These are phyloP conservation scores for Sphaerobolus stellatus DNA, from an alignment of 1,284 basidiomycete genomes.

Conservation along the genomic window DNA sequence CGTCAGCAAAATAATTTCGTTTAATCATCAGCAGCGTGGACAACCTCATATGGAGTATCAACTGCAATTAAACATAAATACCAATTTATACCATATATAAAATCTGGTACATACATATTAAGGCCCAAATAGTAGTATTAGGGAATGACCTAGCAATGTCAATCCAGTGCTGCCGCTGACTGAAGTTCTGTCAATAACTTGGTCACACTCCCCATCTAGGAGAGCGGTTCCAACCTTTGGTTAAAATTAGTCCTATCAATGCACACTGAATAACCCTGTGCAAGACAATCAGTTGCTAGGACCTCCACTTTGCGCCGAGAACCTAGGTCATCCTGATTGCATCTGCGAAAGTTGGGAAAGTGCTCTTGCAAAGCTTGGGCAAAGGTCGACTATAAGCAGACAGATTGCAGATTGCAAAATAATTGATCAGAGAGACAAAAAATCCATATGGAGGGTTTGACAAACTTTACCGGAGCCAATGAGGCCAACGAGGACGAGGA, in stretches of 20 bases:
- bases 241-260: conserved; percentile 75
- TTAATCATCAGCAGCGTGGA: neutral
- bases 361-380: conserved; percentile 59
- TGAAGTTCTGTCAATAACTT: conserved; percentile 26
- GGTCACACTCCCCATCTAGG: neutral
- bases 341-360: conserved; percentile 59
- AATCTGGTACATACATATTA: conserved; percentile 26
- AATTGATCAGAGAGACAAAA: too few species aligned
- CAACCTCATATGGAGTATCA: conserved; percentile 67
- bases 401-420: too few species aligned
- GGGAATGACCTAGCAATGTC: conserved; percentile 63
- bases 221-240: conserved; percentile 45
- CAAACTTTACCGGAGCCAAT: conserved; percentile 69
- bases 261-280: conserved; percentile 60
- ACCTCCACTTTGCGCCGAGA: conserved; percentile 57
- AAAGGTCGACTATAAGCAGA: conserved; percentile 58
- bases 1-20: conserved; percentile 5
- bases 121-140: conserved; percentile 59
- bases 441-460: neutral
- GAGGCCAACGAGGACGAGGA: conserved; percentile 67
- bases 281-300: conserved; percentile 49
- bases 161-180: conserved; percentile 70
- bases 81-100: neutral
- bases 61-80: conserved; percentile 43
- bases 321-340: conserved; percentile 69